Conservation (phyloP, 192 early-diverging fungal genomes). For the Backusella australiensis region DNA sequence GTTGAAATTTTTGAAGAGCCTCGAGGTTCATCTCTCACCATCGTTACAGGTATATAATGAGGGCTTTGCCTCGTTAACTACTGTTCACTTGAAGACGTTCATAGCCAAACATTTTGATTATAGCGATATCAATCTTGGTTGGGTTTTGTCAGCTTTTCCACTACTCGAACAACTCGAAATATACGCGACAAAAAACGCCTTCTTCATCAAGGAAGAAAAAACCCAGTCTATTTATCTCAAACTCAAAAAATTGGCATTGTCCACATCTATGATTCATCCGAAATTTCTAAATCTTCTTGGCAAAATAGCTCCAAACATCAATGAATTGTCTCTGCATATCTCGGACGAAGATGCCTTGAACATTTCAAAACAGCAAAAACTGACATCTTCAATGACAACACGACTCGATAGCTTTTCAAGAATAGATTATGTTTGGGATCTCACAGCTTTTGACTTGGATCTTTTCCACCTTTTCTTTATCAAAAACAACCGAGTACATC, state of each 20-base stretch:
- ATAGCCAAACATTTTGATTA: neutral
- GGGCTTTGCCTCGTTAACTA: neutral
- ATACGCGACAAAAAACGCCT: neutral
- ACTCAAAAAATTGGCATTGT: neutral
- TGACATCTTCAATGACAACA: neutral
- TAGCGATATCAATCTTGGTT: neutral
- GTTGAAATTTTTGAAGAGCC: neutral
- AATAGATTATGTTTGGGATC: neutral
- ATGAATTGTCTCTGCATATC: neutral
- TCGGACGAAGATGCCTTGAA: neutral
- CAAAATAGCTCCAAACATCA: neutral
- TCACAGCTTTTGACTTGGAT: neutral
- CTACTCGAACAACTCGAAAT: neutral
- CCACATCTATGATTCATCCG: neutral
- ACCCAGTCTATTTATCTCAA: neutral
- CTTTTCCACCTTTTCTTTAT: neutral
- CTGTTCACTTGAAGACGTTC: neutral
- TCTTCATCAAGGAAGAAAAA: neutral
- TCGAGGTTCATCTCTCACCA: neutral
- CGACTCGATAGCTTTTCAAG: neutral
- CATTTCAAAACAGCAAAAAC: neutral
- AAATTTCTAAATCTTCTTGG: neutral
- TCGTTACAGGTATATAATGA: neutral
- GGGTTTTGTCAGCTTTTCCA: neutral
- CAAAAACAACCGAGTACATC: neutral